Evolutionary conservation across 1,284 basidiomycete species (phyloP).

Genomic region (Bjerkandera adusta): DNA sequence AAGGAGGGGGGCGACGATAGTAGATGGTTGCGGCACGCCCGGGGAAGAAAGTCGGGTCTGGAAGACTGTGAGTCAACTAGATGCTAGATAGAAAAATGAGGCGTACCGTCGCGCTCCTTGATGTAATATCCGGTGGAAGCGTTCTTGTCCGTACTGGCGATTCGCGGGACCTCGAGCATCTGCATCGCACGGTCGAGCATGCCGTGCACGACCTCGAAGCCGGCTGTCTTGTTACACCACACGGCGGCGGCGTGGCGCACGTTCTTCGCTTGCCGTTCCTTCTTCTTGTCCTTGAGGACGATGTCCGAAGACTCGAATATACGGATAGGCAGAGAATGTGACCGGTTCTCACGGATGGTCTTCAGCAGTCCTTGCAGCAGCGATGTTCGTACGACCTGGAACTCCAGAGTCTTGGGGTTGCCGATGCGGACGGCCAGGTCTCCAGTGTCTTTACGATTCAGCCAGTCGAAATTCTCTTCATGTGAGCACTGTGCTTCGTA

Average conservation of each 20-base stretch:
- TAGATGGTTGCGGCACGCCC: slow-evolving; percentile 91
- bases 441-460: slow-evolving; percentile 85
- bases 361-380: slow-evolving; percentile 95
- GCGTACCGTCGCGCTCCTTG: slow-evolving; percentile 76
- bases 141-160: slow-evolving; percentile 55
- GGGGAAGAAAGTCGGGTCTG: slow-evolving; percentile 92
- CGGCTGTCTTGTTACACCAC: slow-evolving; percentile 95
- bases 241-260: slow-evolving; percentile 86
- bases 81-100: background rate
- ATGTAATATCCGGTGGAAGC: slow-evolving; percentile 88
- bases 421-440: slow-evolving; percentile 86
- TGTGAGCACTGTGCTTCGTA: slow-evolving; percentile 96
- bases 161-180: slow-evolving; percentile 87
- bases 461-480: slow-evolving; percentile 95
- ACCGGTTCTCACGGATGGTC: slow-evolving; percentile 94
- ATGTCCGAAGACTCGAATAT: slow-evolving; percentile 96
- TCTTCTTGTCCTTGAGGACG: slow-evolving; percentile 79
- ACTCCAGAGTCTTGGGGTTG: slow-evolving; percentile 97
- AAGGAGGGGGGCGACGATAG: slow-evolving; percentile 64
- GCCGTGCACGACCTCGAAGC: slow-evolving; percentile 97
- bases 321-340: slow-evolving; percentile 88
- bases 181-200: slow-evolving; percentile 94
- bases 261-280: slow-evolving; percentile 87
- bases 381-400: slow-evolving; percentile 96
- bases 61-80: slow-evolving; percentile 3